Evolutionary conservation across 441 rosid species (phyloP).

Genomic region (Kokia cookei): DNA sequence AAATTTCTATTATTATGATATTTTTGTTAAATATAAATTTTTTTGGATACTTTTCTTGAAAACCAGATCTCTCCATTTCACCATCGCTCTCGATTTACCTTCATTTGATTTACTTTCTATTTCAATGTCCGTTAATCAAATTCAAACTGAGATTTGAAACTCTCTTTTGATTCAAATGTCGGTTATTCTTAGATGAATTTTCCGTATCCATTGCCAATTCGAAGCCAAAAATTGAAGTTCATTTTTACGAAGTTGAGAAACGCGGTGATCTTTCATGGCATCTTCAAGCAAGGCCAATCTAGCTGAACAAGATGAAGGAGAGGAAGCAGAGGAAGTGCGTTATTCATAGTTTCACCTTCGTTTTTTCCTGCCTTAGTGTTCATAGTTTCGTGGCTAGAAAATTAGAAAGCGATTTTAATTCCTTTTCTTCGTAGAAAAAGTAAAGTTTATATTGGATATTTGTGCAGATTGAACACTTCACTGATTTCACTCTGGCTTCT

Average conservation of each 20-base stretch:
- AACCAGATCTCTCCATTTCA: background rate
- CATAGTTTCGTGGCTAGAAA: background rate
- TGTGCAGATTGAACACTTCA: slow-evolving; percentile 40
- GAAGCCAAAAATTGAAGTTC: background rate
- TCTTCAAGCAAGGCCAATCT: slow-evolving; percentile 45
- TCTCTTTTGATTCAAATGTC: background rate
- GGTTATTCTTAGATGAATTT: background rate
- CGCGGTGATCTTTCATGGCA: slow-evolving; percentile 46
- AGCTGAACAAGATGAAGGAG: slow-evolving; percentile 34
- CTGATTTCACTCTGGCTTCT: slow-evolving; percentile 95
- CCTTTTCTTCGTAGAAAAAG: background rate
- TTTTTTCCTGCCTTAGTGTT: background rate
- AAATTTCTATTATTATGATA: background rate
- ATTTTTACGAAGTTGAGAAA: background rate
- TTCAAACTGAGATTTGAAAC: background rate
- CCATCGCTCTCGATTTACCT: background rate
- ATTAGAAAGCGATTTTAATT: background rate
- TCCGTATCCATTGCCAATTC: background rate
- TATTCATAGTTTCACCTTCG: background rate
- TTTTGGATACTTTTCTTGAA: background rate
- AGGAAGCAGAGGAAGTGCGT: background rate
- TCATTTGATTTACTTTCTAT: background rate
- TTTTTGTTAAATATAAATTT: background rate
- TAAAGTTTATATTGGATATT: background rate
- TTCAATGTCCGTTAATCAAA: background rate